These are phyloP conservation scores for Fusarium mangiferae DNA, from an alignment of 2,329 filamentous ascomycete species.

Conservation along the genomic window DNA sequence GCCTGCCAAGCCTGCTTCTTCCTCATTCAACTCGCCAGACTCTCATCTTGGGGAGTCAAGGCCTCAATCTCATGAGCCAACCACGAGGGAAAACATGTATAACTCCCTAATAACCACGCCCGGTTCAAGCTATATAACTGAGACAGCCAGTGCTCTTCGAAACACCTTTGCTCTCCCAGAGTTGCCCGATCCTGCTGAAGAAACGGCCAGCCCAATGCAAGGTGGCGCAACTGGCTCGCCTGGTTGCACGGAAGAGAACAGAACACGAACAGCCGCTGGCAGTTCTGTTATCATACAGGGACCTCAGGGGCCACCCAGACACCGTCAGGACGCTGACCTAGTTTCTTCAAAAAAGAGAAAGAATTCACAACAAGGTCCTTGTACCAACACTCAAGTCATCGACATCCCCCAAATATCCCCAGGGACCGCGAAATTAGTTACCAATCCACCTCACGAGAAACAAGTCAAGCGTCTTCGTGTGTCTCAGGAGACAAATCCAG, in stretches of 20 bases:
- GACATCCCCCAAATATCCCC: not conserved
- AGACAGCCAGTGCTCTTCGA: constrained; percentile 34
- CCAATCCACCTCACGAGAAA: constrained; percentile 16
- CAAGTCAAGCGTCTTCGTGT: constrained; percentile 44
- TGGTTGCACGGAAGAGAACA: not conserved
- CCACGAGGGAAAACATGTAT: not conserved
- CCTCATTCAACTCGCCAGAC: not conserved
- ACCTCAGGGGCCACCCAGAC: not conserved
- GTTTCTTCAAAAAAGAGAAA: constrained; percentile 26
- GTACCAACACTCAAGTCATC: not conserved
- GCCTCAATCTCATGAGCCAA: constrained; percentile 24
- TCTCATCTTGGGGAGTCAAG: constrained; percentile 29
- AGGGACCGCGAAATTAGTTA: not conserved
- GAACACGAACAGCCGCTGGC: not conserved
- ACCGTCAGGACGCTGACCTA: not conserved
- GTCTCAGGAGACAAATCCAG: constrained; percentile 35
- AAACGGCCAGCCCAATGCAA: not conserved
- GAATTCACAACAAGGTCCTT: not conserved
- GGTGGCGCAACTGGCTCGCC: not conserved
- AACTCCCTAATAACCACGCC: not conserved
- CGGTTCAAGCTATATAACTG: not conserved
- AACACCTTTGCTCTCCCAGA: not conserved
- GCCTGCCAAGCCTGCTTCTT: not conserved
- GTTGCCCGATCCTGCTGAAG: not conserved
- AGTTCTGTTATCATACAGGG: not conserved